Evolutionary conservation across 2,329 filamentous ascomycete genomes (phyloP), one percentile per base, ranked within the genome.

Genomic region (Exophiala alcalophila): DNA sequence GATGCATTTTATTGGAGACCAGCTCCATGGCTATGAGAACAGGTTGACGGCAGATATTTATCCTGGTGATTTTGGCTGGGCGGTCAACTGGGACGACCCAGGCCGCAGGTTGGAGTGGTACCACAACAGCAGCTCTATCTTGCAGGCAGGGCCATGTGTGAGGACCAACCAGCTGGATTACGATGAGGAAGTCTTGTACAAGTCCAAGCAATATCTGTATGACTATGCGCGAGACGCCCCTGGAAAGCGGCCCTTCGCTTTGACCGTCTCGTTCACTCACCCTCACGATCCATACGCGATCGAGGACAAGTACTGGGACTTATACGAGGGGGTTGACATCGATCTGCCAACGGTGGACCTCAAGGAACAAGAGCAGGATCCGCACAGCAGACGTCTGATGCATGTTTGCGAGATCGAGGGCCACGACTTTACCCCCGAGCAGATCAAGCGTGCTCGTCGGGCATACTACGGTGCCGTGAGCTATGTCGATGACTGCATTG

Each of bases 1-100:
- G 76, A 96, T 96, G 90, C 90, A 96, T 68, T 96, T 96, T 63
- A 85, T 94, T 40, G 90, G 90, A 23, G 90, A 96, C 62, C 90
- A 96, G 68, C 74, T 96, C 47, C 90, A 96, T 63, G 90, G 90
- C 20, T 96, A 94, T 59, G 90, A 96, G 71, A 84, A 87, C 59
- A 81, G 90, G 44, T 74, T 96, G 59, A 96, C 90, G n/a, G 86
- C 84, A 55, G 90, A 96, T 64, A 95, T 96, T 61, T 96, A 96
- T 65, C 90, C 90, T 1, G 90, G 84, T 44, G 90, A 96, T 61
- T 89, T 92, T 61, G 90, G 90, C 52, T 96, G 90, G 90, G 83
- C 84, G 9, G 90, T 95, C 52, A 90, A 95, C 68, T 96, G 90
- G 90, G 90, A 96, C 62, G 81, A 90, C 64, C 89, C 90, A 8